These are phyloP conservation scores for Barbarea vulgaris DNA, from an alignment of 345 rosid species.

Conservation along the genomic window DNA sequence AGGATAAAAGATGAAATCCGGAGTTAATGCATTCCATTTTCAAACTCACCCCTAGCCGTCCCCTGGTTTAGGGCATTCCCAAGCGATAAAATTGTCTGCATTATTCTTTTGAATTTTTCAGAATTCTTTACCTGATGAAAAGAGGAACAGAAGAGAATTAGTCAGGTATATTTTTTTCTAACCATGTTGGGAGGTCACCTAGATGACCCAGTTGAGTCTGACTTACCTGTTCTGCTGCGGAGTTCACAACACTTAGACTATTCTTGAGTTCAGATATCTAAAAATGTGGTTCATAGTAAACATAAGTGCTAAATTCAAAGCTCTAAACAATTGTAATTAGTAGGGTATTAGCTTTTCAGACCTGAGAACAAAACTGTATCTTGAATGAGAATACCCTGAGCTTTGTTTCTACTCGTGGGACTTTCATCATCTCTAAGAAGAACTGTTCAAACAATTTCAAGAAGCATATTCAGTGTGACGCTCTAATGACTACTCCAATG, in stretches of 20 bases:
- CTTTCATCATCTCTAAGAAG: constrained; percentile 88
- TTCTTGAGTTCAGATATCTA: constrained; percentile 82
- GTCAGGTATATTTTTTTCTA: background rate
- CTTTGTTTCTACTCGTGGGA: constrained; percentile 88
- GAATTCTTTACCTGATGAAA: constrained; percentile 43
- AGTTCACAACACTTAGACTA: constrained; percentile 71
- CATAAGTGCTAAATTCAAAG: constrained; percentile 28
- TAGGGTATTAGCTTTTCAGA: constrained; percentile 35
- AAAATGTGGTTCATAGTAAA: constrained; percentile 16
- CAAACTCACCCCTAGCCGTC: constrained; percentile 88
- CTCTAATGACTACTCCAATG: constrained; percentile 17
- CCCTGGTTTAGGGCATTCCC: constrained; percentile 98
- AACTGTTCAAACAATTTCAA: constrained; percentile 57
- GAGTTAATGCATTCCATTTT: background rate
- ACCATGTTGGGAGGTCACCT: constrained; percentile 11
- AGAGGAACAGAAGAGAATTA: constrained; percentile 5
- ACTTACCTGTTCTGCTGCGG: constrained; percentile 81
- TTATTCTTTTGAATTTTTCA: constrained; percentile 76
- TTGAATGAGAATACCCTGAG: constrained; percentile 93
- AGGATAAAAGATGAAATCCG: constrained; percentile 15
- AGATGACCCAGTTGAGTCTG: background rate
- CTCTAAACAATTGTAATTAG: constrained; percentile 8
- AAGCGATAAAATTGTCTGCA: constrained; percentile 91
- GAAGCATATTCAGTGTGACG: constrained; percentile 23
- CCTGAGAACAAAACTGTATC: constrained; percentile 85